Percentiles rank a stretch among this genome's conserved stretches.
phyloP scores from a whole-genome alignment of 176 grass and related monocot genomes.

The Dendrocalamus sinicus region DNA sequence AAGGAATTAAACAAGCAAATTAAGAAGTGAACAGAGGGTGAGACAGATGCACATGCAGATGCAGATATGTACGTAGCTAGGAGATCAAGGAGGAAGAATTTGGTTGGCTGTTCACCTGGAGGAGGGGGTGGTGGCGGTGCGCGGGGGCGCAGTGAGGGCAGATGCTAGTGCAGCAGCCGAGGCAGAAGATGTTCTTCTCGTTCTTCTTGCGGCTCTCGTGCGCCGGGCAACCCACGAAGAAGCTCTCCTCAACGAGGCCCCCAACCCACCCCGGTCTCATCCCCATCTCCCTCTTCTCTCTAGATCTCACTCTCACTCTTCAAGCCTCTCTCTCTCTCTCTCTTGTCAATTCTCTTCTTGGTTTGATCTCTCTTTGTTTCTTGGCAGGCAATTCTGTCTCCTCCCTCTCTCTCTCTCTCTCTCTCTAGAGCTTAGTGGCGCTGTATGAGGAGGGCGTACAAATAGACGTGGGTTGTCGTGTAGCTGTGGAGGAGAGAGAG shows the following conservation, averaged over 20 bases:
- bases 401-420: not conserved
- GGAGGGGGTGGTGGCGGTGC: slow-evolving; percentile 72
- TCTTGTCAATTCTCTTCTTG: slow-evolving; percentile 16
- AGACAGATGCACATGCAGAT: not conserved
- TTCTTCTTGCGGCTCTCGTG: slow-evolving; percentile 81
- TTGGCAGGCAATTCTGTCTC: slow-evolving; percentile 54
- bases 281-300: slow-evolving; percentile 29
- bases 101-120: slow-evolving; percentile 53
- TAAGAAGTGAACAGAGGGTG: not conserved
- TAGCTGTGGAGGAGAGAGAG: not conserved
- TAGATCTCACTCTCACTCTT: not conserved
- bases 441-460: slow-evolving; percentile 28
- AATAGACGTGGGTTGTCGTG: slow-evolving; percentile 49
- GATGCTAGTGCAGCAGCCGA: slow-evolving; percentile 81
- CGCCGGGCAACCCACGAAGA: slow-evolving; percentile 72
- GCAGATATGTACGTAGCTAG: not conserved
- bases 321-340: not conserved
- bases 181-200: slow-evolving; percentile 97
- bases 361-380: slow-evolving; percentile 50
- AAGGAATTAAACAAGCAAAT: not conserved
- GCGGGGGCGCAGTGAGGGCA: slow-evolving; percentile 74
- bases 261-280: slow-evolving; percentile 77
- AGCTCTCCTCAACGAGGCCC: slow-evolving; percentile 72
- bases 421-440: slow-evolving; percentile 27
- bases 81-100: not conserved